A percentile compares a stretch with the other conserved stretches of the same genome.
Evolutionary conservation across 2,329 filamentous ascomycete genomes (phyloP).

Genomic region (Purpureocillium takamizusanense): DNA sequence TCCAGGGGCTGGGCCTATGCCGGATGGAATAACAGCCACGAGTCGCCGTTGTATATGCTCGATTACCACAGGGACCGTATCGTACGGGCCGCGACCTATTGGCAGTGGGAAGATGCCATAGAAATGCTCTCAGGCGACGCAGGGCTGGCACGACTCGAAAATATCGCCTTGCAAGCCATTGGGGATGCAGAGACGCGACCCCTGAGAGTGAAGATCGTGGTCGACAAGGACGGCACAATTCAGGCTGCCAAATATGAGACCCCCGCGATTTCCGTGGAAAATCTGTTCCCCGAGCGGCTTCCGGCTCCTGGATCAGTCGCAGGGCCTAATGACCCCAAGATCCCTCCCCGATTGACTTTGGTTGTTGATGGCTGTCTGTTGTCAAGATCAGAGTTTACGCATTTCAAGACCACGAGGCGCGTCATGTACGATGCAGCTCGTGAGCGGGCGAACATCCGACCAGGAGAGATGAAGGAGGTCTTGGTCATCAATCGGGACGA

Average conservation of each 20-base stretch:
- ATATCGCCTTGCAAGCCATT: constrained; percentile 24
- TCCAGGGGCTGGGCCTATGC: constrained; percentile 27
- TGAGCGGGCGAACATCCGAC: constrained; percentile 44
- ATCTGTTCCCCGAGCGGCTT: constrained; percentile 49
- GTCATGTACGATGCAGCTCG: constrained; percentile 64
- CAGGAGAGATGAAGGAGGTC: constrained; percentile 55
- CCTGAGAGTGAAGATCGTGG: constrained; percentile 45
- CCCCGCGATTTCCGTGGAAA: constrained; percentile 31
- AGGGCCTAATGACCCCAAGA: constrained; percentile 14
- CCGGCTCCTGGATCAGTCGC: constrained; percentile 29
- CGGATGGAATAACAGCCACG: constrained; percentile 42
- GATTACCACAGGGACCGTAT: constrained; percentile 71
- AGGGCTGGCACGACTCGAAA: constrained; percentile 33
- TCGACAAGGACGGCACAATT: constrained; percentile 40
- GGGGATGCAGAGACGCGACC: constrained; percentile 21
- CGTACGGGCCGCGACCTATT: constrained; percentile 51
- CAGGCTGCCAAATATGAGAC: constrained; percentile 28
- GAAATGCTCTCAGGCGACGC: constrained; percentile 31
- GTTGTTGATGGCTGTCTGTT: constrained; percentile 34
- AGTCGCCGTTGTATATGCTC: constrained; percentile 70
- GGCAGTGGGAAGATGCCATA: constrained; percentile 41
- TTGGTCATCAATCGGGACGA: constrained; percentile 56
- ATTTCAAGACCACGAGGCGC: constrained; percentile 76
- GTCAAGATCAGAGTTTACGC: constrained; percentile 55
- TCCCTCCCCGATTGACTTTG: constrained; percentile 28